Percentiles rank a stretch among this genome's conserved stretches.
Evolutionary conservation across 805 yeast genomes (phyloP).

Genomic region (Barnettozyma wickerhamii): DNA sequence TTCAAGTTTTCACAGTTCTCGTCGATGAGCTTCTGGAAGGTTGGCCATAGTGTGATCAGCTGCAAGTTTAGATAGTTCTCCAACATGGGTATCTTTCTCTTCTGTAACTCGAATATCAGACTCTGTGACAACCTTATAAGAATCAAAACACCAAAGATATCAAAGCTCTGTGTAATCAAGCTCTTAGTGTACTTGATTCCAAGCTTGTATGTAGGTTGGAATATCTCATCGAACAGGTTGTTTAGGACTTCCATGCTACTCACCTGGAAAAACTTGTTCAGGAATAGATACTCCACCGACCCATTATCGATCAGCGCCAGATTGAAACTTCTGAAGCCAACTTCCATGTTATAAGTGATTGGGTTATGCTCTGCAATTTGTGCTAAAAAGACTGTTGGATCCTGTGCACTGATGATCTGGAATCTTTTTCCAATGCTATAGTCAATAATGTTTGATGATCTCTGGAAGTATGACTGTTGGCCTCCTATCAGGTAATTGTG

Average conservation of each 20-base stretch:
- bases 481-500: conserved; percentile 51
- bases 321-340: conserved; percentile 67
- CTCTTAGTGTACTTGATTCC: conserved; percentile 47
- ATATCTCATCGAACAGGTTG: conserved; percentile 44
- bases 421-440: conserved; percentile 42
- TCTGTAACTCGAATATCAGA: conserved; percentile 61
- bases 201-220: conserved; percentile 46
- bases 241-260: conserved; percentile 34
- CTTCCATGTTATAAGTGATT: conserved; percentile 64
- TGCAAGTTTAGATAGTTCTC: conserved; percentile 68
- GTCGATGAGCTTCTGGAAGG: conserved; percentile 72
- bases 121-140: conserved; percentile 68
- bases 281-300: conserved; percentile 69
- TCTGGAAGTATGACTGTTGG: conserved; percentile 14
- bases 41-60: conserved; percentile 78
- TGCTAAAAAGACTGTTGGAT: conserved; percentile 67
- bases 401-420: conserved; percentile 50
- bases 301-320: conserved; percentile 73
- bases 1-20: conserved; percentile 67
- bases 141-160: conserved; percentile 73
- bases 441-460: conserved; percentile 22
- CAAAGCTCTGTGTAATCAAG: conserved; percentile 42
- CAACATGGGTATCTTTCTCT: conserved; percentile 62
- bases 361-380: conserved; percentile 81
- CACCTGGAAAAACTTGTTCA: conserved; percentile 63